Conservation (phyloP, 495 filamentous ascomycete genomes). For the Neurospora tetrasperma region DNA sequence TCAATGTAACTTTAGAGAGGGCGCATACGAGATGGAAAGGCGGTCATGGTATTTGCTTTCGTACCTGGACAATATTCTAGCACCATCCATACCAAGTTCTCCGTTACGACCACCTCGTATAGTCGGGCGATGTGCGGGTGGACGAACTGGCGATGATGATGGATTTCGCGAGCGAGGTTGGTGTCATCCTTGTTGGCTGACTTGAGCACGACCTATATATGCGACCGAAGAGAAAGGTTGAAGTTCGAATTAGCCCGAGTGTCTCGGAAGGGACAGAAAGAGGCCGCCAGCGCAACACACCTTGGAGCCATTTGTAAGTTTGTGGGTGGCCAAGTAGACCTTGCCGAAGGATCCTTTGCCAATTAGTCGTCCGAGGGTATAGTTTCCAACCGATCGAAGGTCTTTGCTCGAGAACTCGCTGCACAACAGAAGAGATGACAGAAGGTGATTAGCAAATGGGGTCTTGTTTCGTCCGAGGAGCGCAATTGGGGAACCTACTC, state of each 20-base stretch:
- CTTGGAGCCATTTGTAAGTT: constrained; percentile 97
- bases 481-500: constrained; percentile 50
- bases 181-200: constrained; percentile 92
- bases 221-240: background rate
- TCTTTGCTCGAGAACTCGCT: constrained; percentile 95
- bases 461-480: background rate
- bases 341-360: constrained; percentile 98
- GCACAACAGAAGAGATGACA: constrained; percentile 7
- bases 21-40: too few species aligned
- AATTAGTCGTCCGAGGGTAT: constrained; percentile 80
- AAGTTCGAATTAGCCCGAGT: background rate
- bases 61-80: constrained; percentile 93
- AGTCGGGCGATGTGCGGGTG: constrained; percentile 95
- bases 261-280: background rate
- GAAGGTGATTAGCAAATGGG: background rate
- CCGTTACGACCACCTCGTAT: constrained; percentile 96
- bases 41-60: constrained; percentile 7
- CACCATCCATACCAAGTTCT: constrained; percentile 88
- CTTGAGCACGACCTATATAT: constrained; percentile 81
- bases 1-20: constrained; percentile 9
- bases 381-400: constrained; percentile 85
- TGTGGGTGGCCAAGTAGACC: constrained; percentile 92
- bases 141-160: constrained; percentile 95
- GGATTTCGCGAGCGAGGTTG: constrained; percentile 93
- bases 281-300: constrained; percentile 37